These are phyloP conservation scores for Scutellaria barbata DNA, from an alignment of 257 asterid genomes.

Conservation along the genomic window DNA sequence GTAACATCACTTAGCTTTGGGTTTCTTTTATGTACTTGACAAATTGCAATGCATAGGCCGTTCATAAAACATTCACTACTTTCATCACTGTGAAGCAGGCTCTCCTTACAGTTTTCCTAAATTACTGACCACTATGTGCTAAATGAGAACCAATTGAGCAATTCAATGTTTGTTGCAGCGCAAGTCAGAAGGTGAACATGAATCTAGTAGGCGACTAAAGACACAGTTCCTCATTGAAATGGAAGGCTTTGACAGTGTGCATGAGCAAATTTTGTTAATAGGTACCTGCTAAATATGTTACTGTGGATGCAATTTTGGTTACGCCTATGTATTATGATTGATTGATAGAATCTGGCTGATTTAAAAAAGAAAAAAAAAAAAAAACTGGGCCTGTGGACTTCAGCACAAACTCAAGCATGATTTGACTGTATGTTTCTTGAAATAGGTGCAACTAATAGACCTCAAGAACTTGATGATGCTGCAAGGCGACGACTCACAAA, in stretches of 20 bases:
- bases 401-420: neutral
- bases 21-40: slow-evolving; percentile 1
- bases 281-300: slow-evolving; percentile 52
- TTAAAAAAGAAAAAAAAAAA: neutral
- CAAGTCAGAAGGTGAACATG: slow-evolving; percentile 99
- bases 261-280: slow-evolving; percentile 87
- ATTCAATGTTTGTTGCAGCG: slow-evolving; percentile 66
- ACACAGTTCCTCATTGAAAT: slow-evolving; percentile 98
- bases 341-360: slow-evolving; percentile 8
- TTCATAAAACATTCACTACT: neutral
- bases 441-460: slow-evolving; percentile 98
- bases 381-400: neutral
- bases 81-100: slow-evolving; percentile 13
- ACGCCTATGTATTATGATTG: slow-evolving; percentile 22
- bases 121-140: slow-evolving; percentile 21
- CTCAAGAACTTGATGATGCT: slow-evolving; percentile 99
- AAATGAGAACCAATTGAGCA: slow-evolving; percentile 31
- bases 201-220: slow-evolving; percentile 96
- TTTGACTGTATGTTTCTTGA: slow-evolving; percentile 23
- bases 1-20: neutral
- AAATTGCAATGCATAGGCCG: slow-evolving; percentile 9
- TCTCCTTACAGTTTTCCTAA: neutral
- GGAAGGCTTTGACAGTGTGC: slow-evolving; percentile 96
- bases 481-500: slow-evolving; percentile 98
- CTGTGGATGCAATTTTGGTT: slow-evolving; percentile 20